Base-by-base conservation (phyloP, 2,329 filamentous ascomycete genomes). In the Thielaviopsis punctulata region DNA sequence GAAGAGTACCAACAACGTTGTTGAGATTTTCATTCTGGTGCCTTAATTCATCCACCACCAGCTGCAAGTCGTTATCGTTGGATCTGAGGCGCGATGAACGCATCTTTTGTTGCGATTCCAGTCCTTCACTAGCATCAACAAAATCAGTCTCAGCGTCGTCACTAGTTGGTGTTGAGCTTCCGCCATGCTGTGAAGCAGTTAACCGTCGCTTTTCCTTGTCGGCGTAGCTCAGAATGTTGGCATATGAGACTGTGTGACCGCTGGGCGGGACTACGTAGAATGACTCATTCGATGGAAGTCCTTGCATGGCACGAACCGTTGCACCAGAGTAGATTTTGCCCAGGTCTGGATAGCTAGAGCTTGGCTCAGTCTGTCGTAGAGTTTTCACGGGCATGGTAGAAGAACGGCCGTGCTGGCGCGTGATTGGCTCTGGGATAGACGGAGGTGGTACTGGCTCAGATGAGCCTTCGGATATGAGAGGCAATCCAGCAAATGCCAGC, bases 241-340 rank as follows among this genome's bases (percentile, higher is more conserved):
- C 89, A 62, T 96, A 98, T 0, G 88, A 92, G 55, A 89, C 83
- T 2, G 88, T 95, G 57, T 90, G 88, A 4, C 92, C 90, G 18
- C 85, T 87, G 0, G 86, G 85, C 3, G 90, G 92, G 1, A 98
- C 92, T 1, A 96, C 84, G 63, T 95, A 96, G 68, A 98, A 98
- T 8, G 85, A 92, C 60, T 85, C 84, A 15, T 74, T 73, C 24
- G 80, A 74, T 0, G 78, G 79, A 0, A 78, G 79, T 25, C 82
- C 81, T 52, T 85, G 80, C 43, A 95, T 74, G 1, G 89, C 86
- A 49, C 82, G 77, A 51, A 96, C 74, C 3, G 90, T 86, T 12
- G 90, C 87, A 58, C 80, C 81, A 41, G 88, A 95, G 64, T 93
- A 93, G 25, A 94, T 77, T 55, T 82, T 84, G 59, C 79, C 81